Base-by-base conservation (phyloP, 1,284 basidiomycete genomes). In the Papiliotrema fonsecae region DNA sequence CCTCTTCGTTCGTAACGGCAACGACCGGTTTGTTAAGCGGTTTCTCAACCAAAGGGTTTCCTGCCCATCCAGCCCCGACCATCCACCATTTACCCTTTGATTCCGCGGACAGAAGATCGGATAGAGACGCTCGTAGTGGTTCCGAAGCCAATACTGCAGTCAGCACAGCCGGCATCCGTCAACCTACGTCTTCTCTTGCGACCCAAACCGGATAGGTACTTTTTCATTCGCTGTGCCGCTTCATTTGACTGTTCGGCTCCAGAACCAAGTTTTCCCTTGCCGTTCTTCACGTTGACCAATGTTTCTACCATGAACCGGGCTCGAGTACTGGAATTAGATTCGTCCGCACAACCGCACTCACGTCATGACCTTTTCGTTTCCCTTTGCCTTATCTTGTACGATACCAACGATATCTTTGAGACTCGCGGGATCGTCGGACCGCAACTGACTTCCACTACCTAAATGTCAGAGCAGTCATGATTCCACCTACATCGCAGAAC, bases 51-150 rank as follows among this genome's bases (percentile, higher is more conserved):
- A 97, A 78, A 2, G 90, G 89, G 63, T 97, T 86, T 1, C 94
- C 94, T 25, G 82, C 81, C 94, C 94, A 99, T 1, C 89, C 94
- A 0, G 94, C 90, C 24, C 94, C 96, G 31, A 97, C 88, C 2
- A 97, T 78, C 96, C 96, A 98, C 96, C 96, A 98, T 75, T 94
- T 96, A 2, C 96, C 96, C 63, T 85, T 88, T 26, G 81, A 86
- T 49, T 88, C 84, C 0, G 91, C 87, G 1, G 84, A 82, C 51
- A 83, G 85, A 10, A 98, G 78, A 70, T 98, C 94, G n/a, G 81
- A 77, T 19, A 97, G 77, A 0, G 84, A 83, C 1, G 93, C 82
- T 1, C 89, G 85, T 7, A 96, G 77, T 0, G 90, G 84, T 48
- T 96, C 92, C 57, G 88, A 83, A 0, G 84, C 81, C 50, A 85